Evolutionary conservation across 441 rosid species (phyloP).

Genomic region (Cnidoscolus chayamansa): DNA sequence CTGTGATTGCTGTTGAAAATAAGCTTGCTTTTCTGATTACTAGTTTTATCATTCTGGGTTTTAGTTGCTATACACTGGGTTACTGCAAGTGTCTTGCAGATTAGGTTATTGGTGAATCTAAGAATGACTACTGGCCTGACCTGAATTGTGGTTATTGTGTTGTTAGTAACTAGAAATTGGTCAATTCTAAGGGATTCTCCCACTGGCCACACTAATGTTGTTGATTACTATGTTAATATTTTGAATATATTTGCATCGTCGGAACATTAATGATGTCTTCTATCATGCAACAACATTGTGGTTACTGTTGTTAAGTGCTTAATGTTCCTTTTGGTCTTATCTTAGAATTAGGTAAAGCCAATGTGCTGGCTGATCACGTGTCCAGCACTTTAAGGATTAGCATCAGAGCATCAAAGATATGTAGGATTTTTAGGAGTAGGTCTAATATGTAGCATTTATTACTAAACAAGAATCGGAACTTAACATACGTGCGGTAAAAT

Average conservation of each 20-base stretch:
- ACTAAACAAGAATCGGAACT: background rate
- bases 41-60: background rate
- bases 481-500: background rate
- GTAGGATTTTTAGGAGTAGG: too few relatives aligned
- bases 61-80: background rate
- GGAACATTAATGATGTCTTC: background rate
- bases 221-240: background rate
- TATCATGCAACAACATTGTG: background rate
- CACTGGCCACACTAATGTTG: background rate
- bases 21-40: background rate
- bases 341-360: background rate
- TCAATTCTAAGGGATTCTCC: background rate
- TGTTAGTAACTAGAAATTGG: background rate
- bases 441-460: too few relatives aligned
- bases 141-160: background rate
- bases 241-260: background rate
- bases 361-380: background rate
- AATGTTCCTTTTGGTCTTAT: background rate
- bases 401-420: background rate
- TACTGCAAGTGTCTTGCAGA: background rate
- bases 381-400: background rate
- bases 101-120: too few relatives aligned
- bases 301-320: background rate
- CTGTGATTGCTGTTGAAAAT: background rate
- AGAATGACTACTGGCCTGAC: too few relatives aligned